A percentile compares a stretch with the other conserved stretches of the same genome.
Evolutionary conservation across 495 filamentous ascomycete species (phyloP).

Genomic region (Aeminium ludgeri): DNA sequence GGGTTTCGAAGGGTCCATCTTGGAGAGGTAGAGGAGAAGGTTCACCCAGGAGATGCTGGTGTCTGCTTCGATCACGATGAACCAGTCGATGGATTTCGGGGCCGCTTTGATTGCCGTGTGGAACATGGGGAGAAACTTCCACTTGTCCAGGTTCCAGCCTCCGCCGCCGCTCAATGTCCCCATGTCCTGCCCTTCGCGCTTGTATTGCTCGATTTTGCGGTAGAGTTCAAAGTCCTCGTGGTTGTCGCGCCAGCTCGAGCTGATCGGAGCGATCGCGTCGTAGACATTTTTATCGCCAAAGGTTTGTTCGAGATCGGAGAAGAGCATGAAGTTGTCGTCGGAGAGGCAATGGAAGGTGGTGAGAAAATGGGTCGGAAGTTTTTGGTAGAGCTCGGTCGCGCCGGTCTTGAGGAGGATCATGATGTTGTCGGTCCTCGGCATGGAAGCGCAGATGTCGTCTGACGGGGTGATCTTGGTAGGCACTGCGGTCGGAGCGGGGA

Average conservation of each 20-base stretch:
- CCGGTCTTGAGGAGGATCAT: conserved; percentile 24
- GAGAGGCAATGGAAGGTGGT: conserved; percentile 37
- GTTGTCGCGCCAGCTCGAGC: conserved; percentile 21
- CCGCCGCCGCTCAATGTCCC: conserved; percentile 23
- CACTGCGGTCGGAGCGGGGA: background rate
- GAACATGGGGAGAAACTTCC: conserved; percentile 43
- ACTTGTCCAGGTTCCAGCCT: conserved; percentile 42
- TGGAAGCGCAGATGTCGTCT: background rate
- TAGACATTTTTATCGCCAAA: conserved; percentile 32
- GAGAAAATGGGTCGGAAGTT: conserved; percentile 30
- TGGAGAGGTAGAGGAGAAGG: conserved; percentile 13
- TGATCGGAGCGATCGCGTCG: conserved; percentile 33
- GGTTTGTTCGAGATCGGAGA: conserved; percentile 36
- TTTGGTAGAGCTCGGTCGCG: conserved; percentile 21
- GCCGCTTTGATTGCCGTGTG: conserved; percentile 28
- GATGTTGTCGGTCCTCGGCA: conserved; percentile 18
- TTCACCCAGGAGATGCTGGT: conserved; percentile 17
- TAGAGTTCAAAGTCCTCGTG: conserved; percentile 37
- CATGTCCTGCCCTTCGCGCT: conserved; percentile 29
- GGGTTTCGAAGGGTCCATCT: conserved; percentile 9
- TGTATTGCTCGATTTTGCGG: conserved; percentile 29
- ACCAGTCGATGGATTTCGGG: conserved; percentile 15
- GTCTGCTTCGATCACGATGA: conserved; percentile 18
- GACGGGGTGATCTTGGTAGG: background rate
- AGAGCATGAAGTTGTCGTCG: conserved; percentile 31